Conservation (phyloP, 352 stramenopile genomes). For the Aphanomyces cochlioides region DNA sequence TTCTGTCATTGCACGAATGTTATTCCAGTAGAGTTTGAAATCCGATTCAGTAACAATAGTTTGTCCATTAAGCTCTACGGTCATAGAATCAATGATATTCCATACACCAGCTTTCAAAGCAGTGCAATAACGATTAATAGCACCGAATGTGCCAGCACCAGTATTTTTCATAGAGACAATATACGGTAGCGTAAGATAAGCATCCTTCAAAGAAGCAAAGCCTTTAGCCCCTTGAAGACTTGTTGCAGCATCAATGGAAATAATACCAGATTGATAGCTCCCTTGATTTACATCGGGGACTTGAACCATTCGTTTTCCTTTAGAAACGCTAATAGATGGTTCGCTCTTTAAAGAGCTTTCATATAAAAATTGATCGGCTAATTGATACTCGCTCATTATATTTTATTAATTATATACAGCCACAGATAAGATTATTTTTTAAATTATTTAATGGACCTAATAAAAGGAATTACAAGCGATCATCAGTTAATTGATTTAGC, state of each 20-base stretch:
- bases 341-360: conserved; percentile 15
- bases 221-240: conserved; percentile 32
- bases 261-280: conserved; percentile 29
- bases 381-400: conserved; percentile 25
- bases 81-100: conserved; percentile 37
- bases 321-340: neutral
- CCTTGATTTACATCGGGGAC: conserved; percentile 32
- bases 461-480: conserved; percentile 20
- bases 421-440: conserved; percentile 15
- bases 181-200: conserved; percentile 33
- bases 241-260: conserved; percentile 32
- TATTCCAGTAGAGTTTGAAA: conserved; percentile 36
- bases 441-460: conserved; percentile 23
- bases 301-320: neutral
- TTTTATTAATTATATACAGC: neutral
- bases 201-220: conserved; percentile 30
- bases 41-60: conserved; percentile 31
- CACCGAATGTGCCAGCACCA: conserved; percentile 7
- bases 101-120: conserved; percentile 35
- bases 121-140: conserved; percentile 32
- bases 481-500: conserved; percentile 13
- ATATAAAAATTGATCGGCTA: conserved; percentile 14
- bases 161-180: conserved; percentile 31
- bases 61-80: conserved; percentile 35
- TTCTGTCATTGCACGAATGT: conserved; percentile 36